These are phyloP conservation scores for Coniferiporia sulphurascens DNA, from an alignment of 1,284 basidiomycete genomes.

Conservation along the genomic window DNA sequence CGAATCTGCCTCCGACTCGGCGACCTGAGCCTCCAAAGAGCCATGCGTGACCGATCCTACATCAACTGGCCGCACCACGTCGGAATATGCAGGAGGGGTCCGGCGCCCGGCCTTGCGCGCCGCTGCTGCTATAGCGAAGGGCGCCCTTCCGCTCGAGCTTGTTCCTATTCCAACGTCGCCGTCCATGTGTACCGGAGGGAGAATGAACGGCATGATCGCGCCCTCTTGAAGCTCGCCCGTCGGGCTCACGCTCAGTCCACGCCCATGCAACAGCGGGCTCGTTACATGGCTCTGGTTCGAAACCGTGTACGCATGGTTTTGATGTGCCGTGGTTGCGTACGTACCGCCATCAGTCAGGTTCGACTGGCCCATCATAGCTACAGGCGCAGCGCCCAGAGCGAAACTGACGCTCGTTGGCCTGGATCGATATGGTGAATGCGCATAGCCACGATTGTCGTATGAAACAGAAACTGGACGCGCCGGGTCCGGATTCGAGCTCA, in stretches of 20 bases:
- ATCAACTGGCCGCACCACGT: neutral
- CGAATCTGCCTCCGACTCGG: neutral
- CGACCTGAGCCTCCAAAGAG: neutral
- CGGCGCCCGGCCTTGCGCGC: neutral
- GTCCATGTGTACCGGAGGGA: slow-evolving; percentile 1
- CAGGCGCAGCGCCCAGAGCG: neutral
- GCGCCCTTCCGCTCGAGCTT: neutral
- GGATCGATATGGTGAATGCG: neutral
- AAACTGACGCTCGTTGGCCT: neutral
- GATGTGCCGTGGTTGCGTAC: neutral
- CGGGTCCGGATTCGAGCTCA: neutral
- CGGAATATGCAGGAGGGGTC: slow-evolving; percentile 11
- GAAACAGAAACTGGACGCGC: neutral
- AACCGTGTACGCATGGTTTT: slow-evolving; percentile 4
- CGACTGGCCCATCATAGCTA: neutral
- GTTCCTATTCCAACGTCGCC: slow-evolving; percentile 1
- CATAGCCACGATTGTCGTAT: neutral
- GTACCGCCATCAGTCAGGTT: neutral
- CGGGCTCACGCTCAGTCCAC: neutral
- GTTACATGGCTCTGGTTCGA: slow-evolving; percentile 5
- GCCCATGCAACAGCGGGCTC: neutral
- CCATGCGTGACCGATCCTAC: neutral
- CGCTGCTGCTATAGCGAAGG: neutral
- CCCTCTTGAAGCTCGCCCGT: slow-evolving; percentile 9
- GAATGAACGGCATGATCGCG: slow-evolving; percentile 11